Percentiles rank a stretch among this genome's conserved stretches.
Conservation (phyloP, 495 filamentous ascomycete species). For the Coniosporium apollinis region DNA sequence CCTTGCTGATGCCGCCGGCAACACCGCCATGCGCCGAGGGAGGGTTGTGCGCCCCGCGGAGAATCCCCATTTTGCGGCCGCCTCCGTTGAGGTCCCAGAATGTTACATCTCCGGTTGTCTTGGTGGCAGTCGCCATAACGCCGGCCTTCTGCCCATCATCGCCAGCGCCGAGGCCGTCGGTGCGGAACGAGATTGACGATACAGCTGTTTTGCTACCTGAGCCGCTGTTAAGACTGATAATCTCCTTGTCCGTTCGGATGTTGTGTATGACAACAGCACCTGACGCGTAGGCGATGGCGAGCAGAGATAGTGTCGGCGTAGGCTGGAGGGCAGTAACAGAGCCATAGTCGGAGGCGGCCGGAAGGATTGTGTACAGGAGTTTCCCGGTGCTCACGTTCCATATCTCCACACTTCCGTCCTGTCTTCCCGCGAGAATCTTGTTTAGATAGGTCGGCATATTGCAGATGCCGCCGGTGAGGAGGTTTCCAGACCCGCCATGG, state of each 20-base stretch:
- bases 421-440: constrained; percentile 77
- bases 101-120: constrained; percentile 64
- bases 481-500: constrained; percentile 21
- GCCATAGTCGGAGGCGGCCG: constrained; percentile 46
- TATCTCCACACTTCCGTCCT: constrained; percentile 82
- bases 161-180: constrained; percentile 77
- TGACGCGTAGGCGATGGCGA: constrained; percentile 70
- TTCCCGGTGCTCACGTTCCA: constrained; percentile 93
- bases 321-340: constrained; percentile 71
- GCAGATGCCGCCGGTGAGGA: constrained; percentile 54
- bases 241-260: constrained; percentile 51
- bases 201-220: constrained; percentile 36
- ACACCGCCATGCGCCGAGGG: constrained; percentile 35
- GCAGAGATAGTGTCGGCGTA: constrained; percentile 63
- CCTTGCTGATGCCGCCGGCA: constrained; percentile 45
- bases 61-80: constrained; percentile 60
- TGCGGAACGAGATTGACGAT: constrained; percentile 78
- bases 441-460: constrained; percentile 90
- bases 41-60: constrained; percentile 72
- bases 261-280: constrained; percentile 69
- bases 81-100: constrained; percentile 92
- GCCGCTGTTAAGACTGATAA: constrained; percentile 48
- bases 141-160: constrained; percentile 65
- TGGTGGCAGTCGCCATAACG: constrained; percentile 69
- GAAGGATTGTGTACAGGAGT: constrained; percentile 66